Base-by-base conservation (phyloP, 164 flowering plant species). In the Paratinospora sagittata region DNA sequence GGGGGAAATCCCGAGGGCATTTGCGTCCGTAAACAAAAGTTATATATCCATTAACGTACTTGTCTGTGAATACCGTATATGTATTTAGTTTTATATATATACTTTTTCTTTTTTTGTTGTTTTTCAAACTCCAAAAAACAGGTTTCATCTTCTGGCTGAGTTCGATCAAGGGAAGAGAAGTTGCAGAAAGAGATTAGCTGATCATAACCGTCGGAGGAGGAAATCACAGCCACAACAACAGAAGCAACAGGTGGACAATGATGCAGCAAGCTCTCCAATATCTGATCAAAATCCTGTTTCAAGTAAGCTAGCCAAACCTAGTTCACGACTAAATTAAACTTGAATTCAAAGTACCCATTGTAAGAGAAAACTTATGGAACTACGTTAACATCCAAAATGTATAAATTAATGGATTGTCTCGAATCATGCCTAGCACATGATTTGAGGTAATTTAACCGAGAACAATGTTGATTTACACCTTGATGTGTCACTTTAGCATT, bases 1-100 rank as follows among this genome's bases (percentile, higher is more conserved):
- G 10, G 81, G 39, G 83, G 74, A 66, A 76, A 84, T 81, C 84
- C 87, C 87, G 81, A 84, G 87, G 86, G 86, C 78, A 80, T 70
- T 80, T 80, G 58, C 37, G 86, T 84, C 70, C 55, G 21, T 21
- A 16, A 45, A 68, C 21, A 8, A 43, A 43, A 43, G 14, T 43
- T 43, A 43, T 43, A 43, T 43, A 11, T 43, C 23, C 61, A 39
- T 68, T 45, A 19, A 17, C 41, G 30, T 37, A 43, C 52, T 47
- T 19, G 24, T 30, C 24, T 61, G 19, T 37, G 14, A 26, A 39
- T 30, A 30, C 34, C 34, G 34, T 30, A 30, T 88, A 72, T 73
- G 0, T 23, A 58, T 58, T 58, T 58, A 1, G 8, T n/a, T 14
- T 62, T 24, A 62, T 6, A 26, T 14, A 24, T 21, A 62, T 23